A percentile compares a stretch with the other conserved stretches of the same genome.
These are phyloP conservation scores for Verticillium nubilum DNA, from an alignment of 2,329 filamentous ascomycete genomes.

Conservation along the genomic window DNA sequence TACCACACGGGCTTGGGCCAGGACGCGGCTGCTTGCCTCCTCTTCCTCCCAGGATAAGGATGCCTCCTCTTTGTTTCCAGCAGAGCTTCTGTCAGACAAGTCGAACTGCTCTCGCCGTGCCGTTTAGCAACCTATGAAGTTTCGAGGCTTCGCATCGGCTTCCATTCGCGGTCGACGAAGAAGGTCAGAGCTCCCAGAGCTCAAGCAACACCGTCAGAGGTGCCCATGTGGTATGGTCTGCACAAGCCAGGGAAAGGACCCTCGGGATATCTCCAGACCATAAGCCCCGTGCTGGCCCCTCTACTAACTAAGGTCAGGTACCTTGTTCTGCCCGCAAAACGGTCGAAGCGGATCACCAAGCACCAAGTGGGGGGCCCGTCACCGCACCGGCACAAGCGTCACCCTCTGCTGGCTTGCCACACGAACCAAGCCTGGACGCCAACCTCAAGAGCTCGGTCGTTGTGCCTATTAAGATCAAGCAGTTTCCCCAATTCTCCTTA, in stretches of 20 bases:
- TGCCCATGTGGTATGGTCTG: too few species aligned
- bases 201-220: too few species aligned
- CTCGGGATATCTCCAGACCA: neutral
- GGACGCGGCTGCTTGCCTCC: neutral
- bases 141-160: neutral
- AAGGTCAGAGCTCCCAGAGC: neutral
- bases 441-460: neutral
- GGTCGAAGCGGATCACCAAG: neutral
- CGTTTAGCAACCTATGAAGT: neutral
- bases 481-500: neutral
- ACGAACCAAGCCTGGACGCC: neutral
- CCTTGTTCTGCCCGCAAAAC: neutral
- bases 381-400: neutral
- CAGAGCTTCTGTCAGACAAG: neutral
- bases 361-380: neutral
- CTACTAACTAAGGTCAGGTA: neutral
- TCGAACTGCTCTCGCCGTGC: neutral
- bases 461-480: neutral
- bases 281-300: neutral
- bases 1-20: neutral
- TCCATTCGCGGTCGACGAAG: neutral
- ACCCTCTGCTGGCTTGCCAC: neutral
- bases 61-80: neutral
- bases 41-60: neutral
- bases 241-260: neutral